Percentiles rank a stretch among this genome's conserved stretches.
phyloP scores from a whole-genome alignment of 2,329 filamentous ascomycete species.

The Ophiobolus disseminans region DNA sequence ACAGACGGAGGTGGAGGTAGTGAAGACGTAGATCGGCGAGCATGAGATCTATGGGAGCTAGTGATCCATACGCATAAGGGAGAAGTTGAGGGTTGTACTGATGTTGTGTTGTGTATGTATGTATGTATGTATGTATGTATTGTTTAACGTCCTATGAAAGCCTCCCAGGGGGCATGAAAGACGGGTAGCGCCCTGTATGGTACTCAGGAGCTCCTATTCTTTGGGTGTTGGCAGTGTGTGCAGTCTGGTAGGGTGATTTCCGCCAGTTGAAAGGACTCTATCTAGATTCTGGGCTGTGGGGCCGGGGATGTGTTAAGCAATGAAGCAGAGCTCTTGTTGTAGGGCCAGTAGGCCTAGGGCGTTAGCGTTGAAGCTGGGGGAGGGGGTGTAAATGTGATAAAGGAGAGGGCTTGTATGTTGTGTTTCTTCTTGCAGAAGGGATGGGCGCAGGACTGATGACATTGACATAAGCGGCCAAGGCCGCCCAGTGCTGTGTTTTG shows the following conservation, averaged over 20 bases:
- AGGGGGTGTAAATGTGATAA: conserved; percentile 1
- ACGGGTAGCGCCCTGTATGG: conserved; percentile 1
- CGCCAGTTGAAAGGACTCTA: conserved; percentile 3
- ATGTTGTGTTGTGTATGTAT: conserved; percentile 3
- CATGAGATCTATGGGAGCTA: conserved; percentile 32
- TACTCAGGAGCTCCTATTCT: no score
- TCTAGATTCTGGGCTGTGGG: conserved; percentile 1
- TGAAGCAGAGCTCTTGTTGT: conserved; percentile 5
- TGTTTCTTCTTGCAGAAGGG: not conserved
- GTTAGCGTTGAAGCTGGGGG: conserved; percentile 2
- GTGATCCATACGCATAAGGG: no score
- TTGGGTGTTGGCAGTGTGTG: conserved; percentile 1
- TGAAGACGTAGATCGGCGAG: conserved; percentile 52
- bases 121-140: conserved; percentile 10
- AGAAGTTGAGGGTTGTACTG: no score
- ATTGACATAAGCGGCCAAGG: conserved; percentile 1
- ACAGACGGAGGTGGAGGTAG: conserved; percentile 47
- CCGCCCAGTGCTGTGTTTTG: not conserved
- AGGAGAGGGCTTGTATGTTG: not conserved
- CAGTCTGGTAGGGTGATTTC: conserved; percentile 3
- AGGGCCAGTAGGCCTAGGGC: conserved; percentile 1
- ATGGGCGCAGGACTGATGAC: not conserved
- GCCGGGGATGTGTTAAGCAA: conserved; percentile 1
- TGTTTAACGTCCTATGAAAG: conserved; percentile 6
- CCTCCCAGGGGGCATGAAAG: conserved; percentile 3